Evolutionary conservation across 352 stramenopile species (phyloP).

Genomic region (Labyrinthula sp.): DNA sequence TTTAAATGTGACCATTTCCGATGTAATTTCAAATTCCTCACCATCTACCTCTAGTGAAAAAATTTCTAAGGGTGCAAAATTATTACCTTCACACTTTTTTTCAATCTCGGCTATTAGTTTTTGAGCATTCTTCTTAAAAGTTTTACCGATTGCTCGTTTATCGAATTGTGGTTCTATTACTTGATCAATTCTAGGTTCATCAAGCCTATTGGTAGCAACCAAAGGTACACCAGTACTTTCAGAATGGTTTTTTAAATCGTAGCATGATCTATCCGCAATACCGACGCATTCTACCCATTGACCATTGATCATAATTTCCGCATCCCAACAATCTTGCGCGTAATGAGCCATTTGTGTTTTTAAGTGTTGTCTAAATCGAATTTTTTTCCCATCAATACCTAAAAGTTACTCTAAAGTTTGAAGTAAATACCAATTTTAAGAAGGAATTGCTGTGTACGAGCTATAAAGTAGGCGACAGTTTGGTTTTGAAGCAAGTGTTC

Average conservation of each 20-base stretch:
- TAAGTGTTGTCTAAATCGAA: constrained; percentile 96
- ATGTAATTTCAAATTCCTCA: constrained; percentile 66
- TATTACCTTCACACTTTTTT: constrained; percentile 26
- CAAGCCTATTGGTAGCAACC: constrained; percentile 47
- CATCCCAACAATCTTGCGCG: constrained; percentile 94
- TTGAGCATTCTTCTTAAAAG: constrained; percentile 72
- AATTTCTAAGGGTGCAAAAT: constrained; percentile 52
- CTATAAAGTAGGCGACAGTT: constrained; percentile 96
- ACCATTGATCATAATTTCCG: constrained; percentile 90
- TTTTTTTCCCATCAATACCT: constrained; percentile 68
- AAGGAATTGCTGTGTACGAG: constrained; percentile 82
- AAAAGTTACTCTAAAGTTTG: too few relatives aligned
- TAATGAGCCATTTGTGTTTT: constrained; percentile 98
- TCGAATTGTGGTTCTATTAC: constrained; percentile 79
- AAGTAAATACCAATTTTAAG: constrained; percentile 44
- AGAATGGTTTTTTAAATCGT: constrained; percentile 71
- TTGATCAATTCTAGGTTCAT: constrained; percentile 52
- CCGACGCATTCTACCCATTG: constrained; percentile 97
- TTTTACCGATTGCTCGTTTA: constrained; percentile 79
- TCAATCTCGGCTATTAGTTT: constrained; percentile 16
- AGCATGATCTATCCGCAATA: constrained; percentile 91
- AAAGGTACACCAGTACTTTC: constrained; percentile 64
- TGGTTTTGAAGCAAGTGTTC: constrained; percentile 88
- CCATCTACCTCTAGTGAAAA: too few relatives aligned
- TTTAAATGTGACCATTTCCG: constrained; percentile 77